Evolutionary conservation across 129 eudicot species (phyloP).

Genomic region (Flaveria linearis): DNA sequence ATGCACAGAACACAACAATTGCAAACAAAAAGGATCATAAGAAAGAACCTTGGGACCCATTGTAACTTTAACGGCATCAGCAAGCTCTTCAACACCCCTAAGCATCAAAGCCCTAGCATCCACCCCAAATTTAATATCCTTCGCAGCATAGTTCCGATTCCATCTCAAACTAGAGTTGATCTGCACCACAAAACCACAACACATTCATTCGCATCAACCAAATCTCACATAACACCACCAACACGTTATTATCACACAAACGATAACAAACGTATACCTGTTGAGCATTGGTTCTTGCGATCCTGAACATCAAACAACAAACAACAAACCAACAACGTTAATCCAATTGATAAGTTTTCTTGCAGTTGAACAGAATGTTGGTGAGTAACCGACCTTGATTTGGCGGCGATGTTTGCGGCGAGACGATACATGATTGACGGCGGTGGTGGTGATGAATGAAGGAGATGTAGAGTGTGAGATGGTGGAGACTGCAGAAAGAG

Average conservation of each 20-base stretch:
- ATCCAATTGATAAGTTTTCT: not conserved
- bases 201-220: not conserved
- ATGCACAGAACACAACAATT: not conserved
- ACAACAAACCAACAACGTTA: not conserved
- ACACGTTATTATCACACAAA: not conserved
- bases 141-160: conserved; percentile 87
- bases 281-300: conserved; percentile 40
- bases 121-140: conserved; percentile 82
- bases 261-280: conserved; percentile 31
- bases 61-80: conserved; percentile 95
- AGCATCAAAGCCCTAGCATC: conserved; percentile 94
- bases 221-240: not conserved
- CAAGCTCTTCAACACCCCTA: conserved; percentile 86
- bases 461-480: not conserved
- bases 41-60: conserved; percentile 78
- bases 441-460: not conserved
- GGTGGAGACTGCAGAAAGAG: conserved; percentile 4
- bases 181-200: conserved; percentile 39
- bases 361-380: not conserved
- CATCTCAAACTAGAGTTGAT: conserved; percentile 59
- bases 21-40: not conserved
- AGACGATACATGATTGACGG: conserved; percentile 52
- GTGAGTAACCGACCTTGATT: conserved; percentile 35
- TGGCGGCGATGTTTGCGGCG: conserved; percentile 55
- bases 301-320: conserved; percentile 29